phyloP scores from a whole-genome alignment of 805 yeast species.

The Candida loeiensis region DNA sequence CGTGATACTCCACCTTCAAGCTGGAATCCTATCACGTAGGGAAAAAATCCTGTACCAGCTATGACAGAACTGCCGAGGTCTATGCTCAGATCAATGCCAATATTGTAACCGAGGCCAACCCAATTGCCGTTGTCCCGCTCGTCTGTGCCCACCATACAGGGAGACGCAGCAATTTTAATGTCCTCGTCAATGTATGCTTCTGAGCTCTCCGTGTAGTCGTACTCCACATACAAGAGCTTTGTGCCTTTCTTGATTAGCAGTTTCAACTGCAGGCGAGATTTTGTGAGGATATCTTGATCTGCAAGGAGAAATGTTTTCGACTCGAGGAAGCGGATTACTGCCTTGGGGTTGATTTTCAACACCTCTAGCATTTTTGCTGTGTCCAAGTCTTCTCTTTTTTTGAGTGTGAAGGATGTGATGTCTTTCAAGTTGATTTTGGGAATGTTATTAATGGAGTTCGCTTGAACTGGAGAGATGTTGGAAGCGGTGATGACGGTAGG shows the following conservation, averaged over 20 bases:
- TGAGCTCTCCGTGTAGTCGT: background rate
- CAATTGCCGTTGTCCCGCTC: background rate
- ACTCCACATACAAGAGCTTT: background rate
- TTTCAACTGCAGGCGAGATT: background rate
- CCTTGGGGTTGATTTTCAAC: constrained; percentile 5
- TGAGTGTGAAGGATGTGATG: constrained; percentile 1
- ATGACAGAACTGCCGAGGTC: background rate
- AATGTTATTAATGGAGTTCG: background rate
- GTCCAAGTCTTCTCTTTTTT: background rate
- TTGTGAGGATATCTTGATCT: background rate
- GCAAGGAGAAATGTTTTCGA: constrained; percentile 4
- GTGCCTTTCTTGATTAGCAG: background rate
- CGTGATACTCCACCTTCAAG: background rate
- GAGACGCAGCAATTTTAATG: constrained; percentile 5
- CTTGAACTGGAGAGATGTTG: background rate
- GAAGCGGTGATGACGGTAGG: too few relatives aligned
- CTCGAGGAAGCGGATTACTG: constrained; percentile 1
- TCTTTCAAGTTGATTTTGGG: background rate
- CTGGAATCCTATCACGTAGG: background rate
- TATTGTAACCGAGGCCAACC: background rate
- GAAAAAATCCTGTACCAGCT: background rate
- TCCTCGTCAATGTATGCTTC: background rate
- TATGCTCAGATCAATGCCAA: background rate
- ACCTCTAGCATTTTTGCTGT: background rate
- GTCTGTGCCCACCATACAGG: constrained; percentile 1